Conservation (phyloP, 2,329 filamentous ascomycete species). For the Calycina herbarum region DNA sequence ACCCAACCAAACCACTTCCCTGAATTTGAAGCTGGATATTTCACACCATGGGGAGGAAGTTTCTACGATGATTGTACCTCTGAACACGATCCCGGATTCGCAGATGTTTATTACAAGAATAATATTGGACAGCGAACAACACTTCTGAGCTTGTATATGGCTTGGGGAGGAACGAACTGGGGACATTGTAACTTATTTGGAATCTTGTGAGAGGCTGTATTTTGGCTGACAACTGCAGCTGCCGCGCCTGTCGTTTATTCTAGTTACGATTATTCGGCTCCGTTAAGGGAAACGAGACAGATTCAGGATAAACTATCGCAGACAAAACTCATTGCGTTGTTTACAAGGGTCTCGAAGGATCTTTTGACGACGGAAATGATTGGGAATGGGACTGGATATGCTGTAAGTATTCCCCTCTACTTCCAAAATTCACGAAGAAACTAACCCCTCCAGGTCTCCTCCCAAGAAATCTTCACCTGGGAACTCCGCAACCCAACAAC, state of each 20-base stretch:
- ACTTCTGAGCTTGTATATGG: constrained; percentile 52
- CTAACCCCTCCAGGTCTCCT: constrained; percentile 10
- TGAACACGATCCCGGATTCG: constrained; percentile 48
- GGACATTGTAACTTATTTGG: constrained; percentile 43
- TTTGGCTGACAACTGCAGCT: constrained; percentile 27
- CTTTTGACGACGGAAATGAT: constrained; percentile 54
- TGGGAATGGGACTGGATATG: constrained; percentile 54
- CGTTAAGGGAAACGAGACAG: constrained; percentile 54
- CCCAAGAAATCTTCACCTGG: constrained; percentile 49
- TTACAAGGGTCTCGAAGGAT: constrained; percentile 52
- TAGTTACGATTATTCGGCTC: constrained; percentile 47
- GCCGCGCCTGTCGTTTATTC: constrained; percentile 51
- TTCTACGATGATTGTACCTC: constrained; percentile 52
- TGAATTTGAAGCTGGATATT: constrained; percentile 55
- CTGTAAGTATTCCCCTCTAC: constrained; percentile 26
- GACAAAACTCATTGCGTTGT: constrained; percentile 54
- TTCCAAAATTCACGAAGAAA: no score
- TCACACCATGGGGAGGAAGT: constrained; percentile 52
- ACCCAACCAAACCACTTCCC: constrained; percentile 54
- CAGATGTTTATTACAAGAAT: constrained; percentile 58
- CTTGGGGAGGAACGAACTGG: constrained; percentile 57
- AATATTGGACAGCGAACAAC: constrained; percentile 52
- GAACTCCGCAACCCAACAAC: constrained; percentile 52
- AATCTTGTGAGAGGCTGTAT: no score
- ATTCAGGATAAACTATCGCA: constrained; percentile 54